Conservation (phyloP, 257 asterid species). For the Przewalskia tangutica region DNA sequence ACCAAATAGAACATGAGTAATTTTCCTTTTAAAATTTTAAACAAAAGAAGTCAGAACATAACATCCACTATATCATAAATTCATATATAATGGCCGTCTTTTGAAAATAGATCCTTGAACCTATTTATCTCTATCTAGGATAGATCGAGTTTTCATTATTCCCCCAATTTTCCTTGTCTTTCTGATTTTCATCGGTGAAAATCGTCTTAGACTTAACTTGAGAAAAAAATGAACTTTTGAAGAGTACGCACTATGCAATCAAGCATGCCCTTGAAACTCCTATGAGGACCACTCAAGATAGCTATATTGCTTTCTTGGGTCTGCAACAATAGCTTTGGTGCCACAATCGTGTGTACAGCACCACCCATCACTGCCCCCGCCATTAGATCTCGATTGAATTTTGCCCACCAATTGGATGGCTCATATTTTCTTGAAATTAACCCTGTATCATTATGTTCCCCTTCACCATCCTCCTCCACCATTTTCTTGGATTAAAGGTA, state of each 20-base stretch:
- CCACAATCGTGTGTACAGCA: constrained; percentile 92
- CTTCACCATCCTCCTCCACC: constrained; percentile 29
- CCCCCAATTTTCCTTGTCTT: background rate
- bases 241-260: constrained; percentile 77
- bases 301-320: constrained; percentile 96
- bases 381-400: constrained; percentile 70
- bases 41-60: background rate
- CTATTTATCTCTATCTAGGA: background rate
- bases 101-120: background rate
- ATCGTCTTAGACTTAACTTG: too few species aligned
- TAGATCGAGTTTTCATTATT: background rate
- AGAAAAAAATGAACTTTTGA: background rate
- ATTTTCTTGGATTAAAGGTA: background rate
- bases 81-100: background rate
- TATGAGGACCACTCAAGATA: constrained; percentile 56
- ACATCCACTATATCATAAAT: background rate
- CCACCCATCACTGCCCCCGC: constrained; percentile 98
- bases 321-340: constrained; percentile 89
- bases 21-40: background rate
- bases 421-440: constrained; percentile 16
- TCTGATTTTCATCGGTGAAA: background rate
- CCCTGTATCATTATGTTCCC: constrained; percentile 16
- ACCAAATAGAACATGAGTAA: background rate
- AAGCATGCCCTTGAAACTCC: constrained; percentile 85
- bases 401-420: constrained; percentile 37